phyloP scores from a whole-genome alignment of 768 basidiomycete genomes.

The Tephrocybe sp. region DNA sequence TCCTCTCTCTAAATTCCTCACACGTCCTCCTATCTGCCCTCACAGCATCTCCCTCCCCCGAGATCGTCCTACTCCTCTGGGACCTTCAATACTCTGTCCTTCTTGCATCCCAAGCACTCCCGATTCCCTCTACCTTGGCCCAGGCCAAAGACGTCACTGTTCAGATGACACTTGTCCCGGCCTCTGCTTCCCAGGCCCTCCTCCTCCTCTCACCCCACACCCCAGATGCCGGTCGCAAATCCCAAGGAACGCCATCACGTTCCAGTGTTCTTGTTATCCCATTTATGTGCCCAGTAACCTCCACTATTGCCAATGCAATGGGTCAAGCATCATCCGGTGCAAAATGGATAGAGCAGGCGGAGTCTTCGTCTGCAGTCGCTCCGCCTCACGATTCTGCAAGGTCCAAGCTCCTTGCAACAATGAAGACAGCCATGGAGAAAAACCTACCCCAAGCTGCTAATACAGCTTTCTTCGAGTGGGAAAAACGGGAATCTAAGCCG shows the following conservation, averaged over 20 bases:
- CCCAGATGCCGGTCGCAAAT: conserved; percentile 16
- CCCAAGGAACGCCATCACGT: conserved; percentile 30
- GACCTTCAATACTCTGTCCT: conserved; percentile 69
- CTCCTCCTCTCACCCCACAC: conserved; percentile 46
- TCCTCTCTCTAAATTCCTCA: conserved; percentile 55
- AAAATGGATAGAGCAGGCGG: conserved; percentile 13
- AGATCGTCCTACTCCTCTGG: conserved; percentile 62
- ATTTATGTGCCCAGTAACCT: conserved; percentile 46
- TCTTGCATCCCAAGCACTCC: conserved; percentile 50
- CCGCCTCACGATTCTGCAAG: conserved; percentile 16
- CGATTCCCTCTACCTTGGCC: conserved; percentile 46
- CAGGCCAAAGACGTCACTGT: conserved; percentile 28
- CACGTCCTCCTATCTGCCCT: conserved; percentile 55
- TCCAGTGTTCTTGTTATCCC: conserved; percentile 66
- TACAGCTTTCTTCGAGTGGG: conserved; percentile 63
- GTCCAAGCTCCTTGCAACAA: conserved; percentile 22
- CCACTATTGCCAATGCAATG: conserved; percentile 48
- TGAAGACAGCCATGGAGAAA: conserved; percentile 23
- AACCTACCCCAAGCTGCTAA: conserved; percentile 54
- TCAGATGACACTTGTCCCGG: conserved; percentile 27
- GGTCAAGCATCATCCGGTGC: conserved; percentile 16
- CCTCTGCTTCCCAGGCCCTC: conserved; percentile 48
- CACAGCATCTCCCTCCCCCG: conserved; percentile 34
- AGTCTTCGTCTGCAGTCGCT: neutral
- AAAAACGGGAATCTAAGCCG: conserved; percentile 32